Base-by-base conservation (phyloP, 345 rosid genomes). In the Carallia brachiata region DNA sequence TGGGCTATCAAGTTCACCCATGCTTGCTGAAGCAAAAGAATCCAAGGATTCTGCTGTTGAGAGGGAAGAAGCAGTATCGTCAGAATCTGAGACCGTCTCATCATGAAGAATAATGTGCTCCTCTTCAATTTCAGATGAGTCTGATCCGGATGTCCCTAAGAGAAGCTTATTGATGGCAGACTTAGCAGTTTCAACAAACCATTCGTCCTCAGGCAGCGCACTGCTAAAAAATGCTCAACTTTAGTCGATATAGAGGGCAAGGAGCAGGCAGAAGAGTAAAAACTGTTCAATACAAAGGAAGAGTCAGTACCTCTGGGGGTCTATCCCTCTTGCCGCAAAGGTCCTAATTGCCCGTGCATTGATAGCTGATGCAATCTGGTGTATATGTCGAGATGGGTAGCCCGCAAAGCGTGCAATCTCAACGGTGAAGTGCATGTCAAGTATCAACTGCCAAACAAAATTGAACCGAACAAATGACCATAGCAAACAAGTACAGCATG, bases 371-470 rank as follows among this genome's bases (percentile, higher is more conserved):
- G 96, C 97, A 73, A 87, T 87, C 84, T 88, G 96, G 72, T 92
- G 97, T 27, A 87, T 89, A 52, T 86, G 84, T 53, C 93, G 81
- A 66, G 84, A 92, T 32, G 97, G 98, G 77, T 92, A 95, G 17
- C 99, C 98, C 18, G 99, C 99, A 65, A 86, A 95, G 59, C 94
- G 86, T 2, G 99, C 99, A 73, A 95, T 90, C 84, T 95, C 99
- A 54, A 95, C 97, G n/a, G 99, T 95, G 83, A 95, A 95, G 78
- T 92, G 97, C 99, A 95, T 95, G 73, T 95, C 98, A 18, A 95
- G 97, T 65, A 95, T 90, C 73, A 95, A 85, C 99, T 90, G 97
- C 77, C 81, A 78, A 61, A 69, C 71, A 54, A 70, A 63, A 68
- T 37, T 68, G 36, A 66, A 32, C 27, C 57, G 28, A n/a, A 39